Percentiles rank a stretch among this genome's conserved stretches.
These are phyloP conservation scores for Knoxia roxburghii DNA, from an alignment of 257 asterid species.

Conservation along the genomic window DNA sequence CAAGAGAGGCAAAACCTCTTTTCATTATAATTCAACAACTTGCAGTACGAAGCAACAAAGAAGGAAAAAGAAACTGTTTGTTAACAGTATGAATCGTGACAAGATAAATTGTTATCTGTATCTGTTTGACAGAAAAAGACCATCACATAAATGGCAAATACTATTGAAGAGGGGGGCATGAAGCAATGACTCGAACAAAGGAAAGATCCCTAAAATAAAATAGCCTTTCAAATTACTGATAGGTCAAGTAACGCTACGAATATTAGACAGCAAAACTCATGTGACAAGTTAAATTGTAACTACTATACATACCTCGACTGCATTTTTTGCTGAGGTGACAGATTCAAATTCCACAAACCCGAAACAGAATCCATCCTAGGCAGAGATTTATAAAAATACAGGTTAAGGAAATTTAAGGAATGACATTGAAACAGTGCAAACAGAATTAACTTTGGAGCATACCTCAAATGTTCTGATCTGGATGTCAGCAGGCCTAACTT, in stretches of 20 bases:
- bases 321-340: conserved; percentile 49
- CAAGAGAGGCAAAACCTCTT: neutral
- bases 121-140: too few relatives aligned
- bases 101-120: too few relatives aligned
- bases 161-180: neutral
- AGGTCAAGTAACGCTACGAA: neutral
- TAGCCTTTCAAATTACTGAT: neutral
- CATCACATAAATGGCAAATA: neutral
- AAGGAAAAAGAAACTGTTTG: neutral
- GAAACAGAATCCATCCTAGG: conserved; percentile 62
- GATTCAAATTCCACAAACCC: conserved; percentile 72
- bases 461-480: conserved; percentile 47
- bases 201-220: neutral
- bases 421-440: neutral
- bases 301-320: conserved; percentile 41
- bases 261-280: neutral
- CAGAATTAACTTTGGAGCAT: conserved; percentile 5
- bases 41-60: neutral
- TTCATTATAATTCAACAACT: neutral
- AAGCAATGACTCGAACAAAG: neutral
- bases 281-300: neutral
- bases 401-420: conserved; percentile 10
- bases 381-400: conserved; percentile 3
- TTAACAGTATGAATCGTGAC: neutral
- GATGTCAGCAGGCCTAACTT: conserved; percentile 29